Conservation (phyloP, 83 land plant genomes). For the Thuja plicata region DNA sequence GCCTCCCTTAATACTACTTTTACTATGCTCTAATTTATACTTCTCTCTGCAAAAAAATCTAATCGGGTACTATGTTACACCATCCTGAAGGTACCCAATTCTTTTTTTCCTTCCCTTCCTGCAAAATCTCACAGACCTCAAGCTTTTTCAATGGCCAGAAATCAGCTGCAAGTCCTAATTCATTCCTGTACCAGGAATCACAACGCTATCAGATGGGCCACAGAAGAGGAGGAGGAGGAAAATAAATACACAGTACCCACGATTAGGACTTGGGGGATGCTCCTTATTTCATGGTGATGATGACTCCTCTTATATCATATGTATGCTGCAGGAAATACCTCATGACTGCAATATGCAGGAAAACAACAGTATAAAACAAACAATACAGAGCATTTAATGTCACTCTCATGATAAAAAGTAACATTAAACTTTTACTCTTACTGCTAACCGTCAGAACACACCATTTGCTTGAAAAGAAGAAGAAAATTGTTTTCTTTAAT, state of each 20-base stretch:
- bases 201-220: constrained; percentile 2
- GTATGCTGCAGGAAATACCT: background rate
- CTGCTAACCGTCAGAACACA: background rate
- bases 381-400: background rate
- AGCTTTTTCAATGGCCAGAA: background rate
- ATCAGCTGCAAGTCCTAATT: background rate
- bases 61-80: background rate
- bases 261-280: constrained; percentile 1
- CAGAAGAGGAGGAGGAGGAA: background rate
- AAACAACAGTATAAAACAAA: background rate
- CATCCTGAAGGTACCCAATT: background rate
- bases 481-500: background rate
- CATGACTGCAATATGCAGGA: background rate
- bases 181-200: background rate
- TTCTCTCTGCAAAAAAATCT: background rate
- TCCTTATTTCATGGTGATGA: background rate
- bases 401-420: background rate
- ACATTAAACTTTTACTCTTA: background rate
- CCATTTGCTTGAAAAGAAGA: background rate
- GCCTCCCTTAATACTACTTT: background rate
- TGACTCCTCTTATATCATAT: background rate
- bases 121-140: background rate
- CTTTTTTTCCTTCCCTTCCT: background rate
- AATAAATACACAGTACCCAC: background rate
- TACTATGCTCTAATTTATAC: background rate